Base-by-base conservation (phyloP, 306 rosid genomes). In the Quercus wislizeni region DNA sequence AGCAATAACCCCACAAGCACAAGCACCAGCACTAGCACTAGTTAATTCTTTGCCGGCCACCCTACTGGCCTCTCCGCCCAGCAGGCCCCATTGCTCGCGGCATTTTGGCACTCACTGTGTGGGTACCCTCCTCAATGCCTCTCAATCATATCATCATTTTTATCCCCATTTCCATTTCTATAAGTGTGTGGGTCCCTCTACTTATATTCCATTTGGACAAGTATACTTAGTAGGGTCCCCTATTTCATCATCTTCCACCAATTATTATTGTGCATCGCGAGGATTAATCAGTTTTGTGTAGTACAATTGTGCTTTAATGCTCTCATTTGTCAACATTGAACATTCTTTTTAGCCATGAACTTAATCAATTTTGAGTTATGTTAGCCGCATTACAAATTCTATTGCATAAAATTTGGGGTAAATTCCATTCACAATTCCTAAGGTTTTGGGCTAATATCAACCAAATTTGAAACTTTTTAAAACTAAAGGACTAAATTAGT, bases 1-100 rank as follows among this genome's bases (percentile, higher is more conserved):
- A 19, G 15, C 51, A 35, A 9, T 4, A 23, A 14, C 67, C 67
- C 8, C 27, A 68, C 51, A 41, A 41, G 46, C 46, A 41, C 46
- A 8, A 41, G 46, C 46, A 38, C 46, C 11, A 38, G 46, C 72
- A 18, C 25, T 30, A 43, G 71, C 31, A 27, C 63, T 18, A 41
- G 63, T 71, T 79, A 71, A 71, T 79, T 56, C 77, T 79, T 71
- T 52, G 74, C 63, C 30, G 33, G 31, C 70, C 17, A 2, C 17
- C 54, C 55, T 55, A 41, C 3, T 41, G 46, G 55, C 76, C 55
- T 74, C 79, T 57, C 12, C 27, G 72, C 76, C 71, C 21, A 49
- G 21, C 84, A 56, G 71, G 72, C 21, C 76, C 79, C 80, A 68
- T 75, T 27, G 72, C 58, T 78, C 15, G 80, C 70, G n/a, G 69